Conservation (phyloP, 2,329 filamentous ascomycete genomes). For the Epichloe sp. region DNA sequence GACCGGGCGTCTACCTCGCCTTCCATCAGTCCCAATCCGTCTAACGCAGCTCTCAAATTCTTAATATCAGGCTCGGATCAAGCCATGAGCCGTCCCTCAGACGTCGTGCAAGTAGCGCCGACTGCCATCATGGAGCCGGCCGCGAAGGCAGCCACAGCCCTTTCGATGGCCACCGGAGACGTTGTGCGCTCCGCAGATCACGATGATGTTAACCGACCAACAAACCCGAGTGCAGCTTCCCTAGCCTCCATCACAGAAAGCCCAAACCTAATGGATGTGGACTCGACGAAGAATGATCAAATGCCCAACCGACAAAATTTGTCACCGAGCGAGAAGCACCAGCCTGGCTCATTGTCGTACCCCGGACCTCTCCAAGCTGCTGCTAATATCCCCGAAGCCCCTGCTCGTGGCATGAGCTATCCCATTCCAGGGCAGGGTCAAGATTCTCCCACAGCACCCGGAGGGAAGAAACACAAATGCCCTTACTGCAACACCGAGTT, state of each 20-base stretch:
- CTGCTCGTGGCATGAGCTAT: slow-evolving; percentile 41
- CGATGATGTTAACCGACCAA: slow-evolving; percentile 27
- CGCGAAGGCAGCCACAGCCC: slow-evolving; percentile 22
- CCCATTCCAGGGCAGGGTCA: slow-evolving; percentile 35
- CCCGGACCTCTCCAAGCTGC: slow-evolving; percentile 36
- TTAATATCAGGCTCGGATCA: slow-evolving; percentile 39
- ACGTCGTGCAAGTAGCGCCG: slow-evolving; percentile 32
- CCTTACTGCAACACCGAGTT: slow-evolving; percentile 95
- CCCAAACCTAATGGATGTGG: slow-evolving; percentile 41
- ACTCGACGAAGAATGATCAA: slow-evolving; percentile 27
- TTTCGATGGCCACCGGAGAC: slow-evolving; percentile 20
- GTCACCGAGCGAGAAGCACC: slow-evolving; percentile 37
- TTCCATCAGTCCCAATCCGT: slow-evolving; percentile 38
- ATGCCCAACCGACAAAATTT: slow-evolving; percentile 25
- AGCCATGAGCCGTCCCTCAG: slow-evolving; percentile 42
- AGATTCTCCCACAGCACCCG: slow-evolving; percentile 44
- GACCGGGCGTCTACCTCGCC: slow-evolving; percentile 22
- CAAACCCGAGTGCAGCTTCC: slow-evolving; percentile 24
- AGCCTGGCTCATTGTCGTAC: slow-evolving; percentile 40
- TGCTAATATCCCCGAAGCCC: slow-evolving; percentile 29
- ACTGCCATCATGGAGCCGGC: slow-evolving; percentile 31
- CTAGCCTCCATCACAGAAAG: slow-evolving; percentile 33
- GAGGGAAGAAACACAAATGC: slow-evolving; percentile 83
- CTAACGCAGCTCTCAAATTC: slow-evolving; percentile 38
- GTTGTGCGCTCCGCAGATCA: slow-evolving; percentile 26